These are phyloP conservation scores for Teratosphaeria viscida DNA, from an alignment of 2,329 filamentous ascomycete species.

Conservation along the genomic window DNA sequence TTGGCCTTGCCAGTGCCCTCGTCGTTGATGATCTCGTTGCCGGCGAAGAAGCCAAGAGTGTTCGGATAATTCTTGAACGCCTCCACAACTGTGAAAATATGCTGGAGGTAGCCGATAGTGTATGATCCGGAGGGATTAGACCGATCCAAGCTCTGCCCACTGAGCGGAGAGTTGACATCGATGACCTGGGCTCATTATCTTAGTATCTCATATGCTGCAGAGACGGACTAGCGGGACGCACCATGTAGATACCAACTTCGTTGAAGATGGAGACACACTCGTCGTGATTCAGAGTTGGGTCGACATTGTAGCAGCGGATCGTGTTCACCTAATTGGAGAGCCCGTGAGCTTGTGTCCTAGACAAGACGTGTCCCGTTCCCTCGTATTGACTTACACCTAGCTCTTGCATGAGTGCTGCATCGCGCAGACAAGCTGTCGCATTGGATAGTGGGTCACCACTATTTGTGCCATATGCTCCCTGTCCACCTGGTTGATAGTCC, in stretches of 20 bases:
- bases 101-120: slow-evolving; percentile 43
- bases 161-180: slow-evolving; percentile 53
- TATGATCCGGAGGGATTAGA: slow-evolving; percentile 46
- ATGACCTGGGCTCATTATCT: slow-evolving; percentile 20
- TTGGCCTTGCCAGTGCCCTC: slow-evolving; percentile 39
- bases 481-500: slow-evolving; percentile 55
- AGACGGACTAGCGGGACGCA: slow-evolving; percentile 17
- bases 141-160: slow-evolving; percentile 47
- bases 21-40: slow-evolving; percentile 60
- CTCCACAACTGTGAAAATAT: slow-evolving; percentile 54
- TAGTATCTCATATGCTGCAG: not conserved
- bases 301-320: slow-evolving; percentile 55
- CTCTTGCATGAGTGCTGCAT: slow-evolving; percentile 53
- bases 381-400: slow-evolving; percentile 32
- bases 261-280: slow-evolving; percentile 56
- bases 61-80: slow-evolving; percentile 58
- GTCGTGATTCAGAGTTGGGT: slow-evolving; percentile 49
- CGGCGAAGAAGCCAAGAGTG: slow-evolving; percentile 55
- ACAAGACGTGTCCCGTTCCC: not conserved
- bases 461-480: slow-evolving; percentile 44
- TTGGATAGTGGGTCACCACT: slow-evolving; percentile 48
- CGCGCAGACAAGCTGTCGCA: slow-evolving; percentile 47
- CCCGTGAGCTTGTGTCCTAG: not conserved
- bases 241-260: slow-evolving; percentile 54
- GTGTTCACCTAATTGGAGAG: slow-evolving; percentile 40